These are phyloP conservation scores for Pythium biforme DNA, from an alignment of 352 stramenopile genomes.

Conservation along the genomic window DNA sequence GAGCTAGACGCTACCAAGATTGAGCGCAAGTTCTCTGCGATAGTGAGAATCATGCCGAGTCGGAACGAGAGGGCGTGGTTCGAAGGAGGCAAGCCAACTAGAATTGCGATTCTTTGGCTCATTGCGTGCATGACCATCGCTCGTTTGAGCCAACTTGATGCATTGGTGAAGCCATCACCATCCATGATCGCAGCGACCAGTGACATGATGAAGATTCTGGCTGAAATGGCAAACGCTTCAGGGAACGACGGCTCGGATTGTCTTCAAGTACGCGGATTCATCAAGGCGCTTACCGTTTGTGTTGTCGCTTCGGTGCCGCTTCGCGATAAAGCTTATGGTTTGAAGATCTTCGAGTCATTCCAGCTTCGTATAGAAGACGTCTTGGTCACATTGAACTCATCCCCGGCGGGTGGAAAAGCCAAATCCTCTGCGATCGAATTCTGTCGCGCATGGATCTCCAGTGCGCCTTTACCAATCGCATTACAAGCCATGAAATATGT, in stretches of 20 bases:
- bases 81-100: neutral
- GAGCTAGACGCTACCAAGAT: slow-evolving; percentile 3
- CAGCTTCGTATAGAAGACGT: slow-evolving; percentile 15
- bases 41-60: neutral
- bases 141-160: slow-evolving; percentile 13
- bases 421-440: slow-evolving; percentile 9
- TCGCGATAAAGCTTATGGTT: slow-evolving; percentile 1
- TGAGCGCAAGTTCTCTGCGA: slow-evolving; percentile 4
- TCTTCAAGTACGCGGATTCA: neutral
- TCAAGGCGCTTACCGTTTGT: slow-evolving; percentile 10
- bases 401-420: neutral
- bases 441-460: slow-evolving; percentile 10
- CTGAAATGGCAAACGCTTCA: neutral
- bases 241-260: neutral
- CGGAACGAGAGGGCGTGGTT: slow-evolving; percentile 4
- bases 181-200: neutral
- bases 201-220: slow-evolving; percentile 15
- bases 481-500: neutral
- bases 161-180: neutral
- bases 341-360: neutral
- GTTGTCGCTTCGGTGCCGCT: slow-evolving; percentile 9
- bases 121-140: slow-evolving; percentile 3
- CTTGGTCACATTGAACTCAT: neutral
- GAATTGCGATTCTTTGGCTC: slow-evolving; percentile 12
- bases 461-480: neutral